A percentile compares a stretch with the other conserved stretches of the same genome.
These are phyloP conservation scores for Lodderomyces pseudojiufengensis DNA, from an alignment of 1,139 yeast genomes.

Conservation along the genomic window DNA sequence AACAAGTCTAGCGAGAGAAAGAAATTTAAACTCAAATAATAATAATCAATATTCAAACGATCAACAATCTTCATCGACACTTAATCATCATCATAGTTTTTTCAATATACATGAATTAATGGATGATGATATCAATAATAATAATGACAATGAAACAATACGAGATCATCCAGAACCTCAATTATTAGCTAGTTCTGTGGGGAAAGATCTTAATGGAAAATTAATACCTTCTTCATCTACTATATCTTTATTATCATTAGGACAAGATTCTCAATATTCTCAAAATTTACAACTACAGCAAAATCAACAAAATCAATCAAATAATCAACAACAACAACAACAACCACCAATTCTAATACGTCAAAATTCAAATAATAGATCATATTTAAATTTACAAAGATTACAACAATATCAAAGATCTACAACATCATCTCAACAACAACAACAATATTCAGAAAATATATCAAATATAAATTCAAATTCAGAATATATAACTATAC, in stretches of 20 bases:
- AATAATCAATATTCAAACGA: conserved; percentile 2
- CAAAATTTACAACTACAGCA: background rate
- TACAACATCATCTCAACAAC: conserved; percentile 22
- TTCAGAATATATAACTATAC: conserved; percentile 20
- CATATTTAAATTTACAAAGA: conserved; percentile 16
- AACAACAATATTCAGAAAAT: background rate
- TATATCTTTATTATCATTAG: conserved; percentile 50
- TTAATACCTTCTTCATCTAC: conserved; percentile 53
- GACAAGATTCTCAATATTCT: conserved; percentile 13
- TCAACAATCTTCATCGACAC: conserved; percentile 2
- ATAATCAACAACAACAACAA: conserved; percentile 10
- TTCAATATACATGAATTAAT: conserved; percentile 8
- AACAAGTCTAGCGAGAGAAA: conserved; percentile 24
- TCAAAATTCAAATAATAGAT: conserved; percentile 6
- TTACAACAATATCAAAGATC: conserved; percentile 37
- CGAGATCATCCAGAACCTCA: conserved; percentile 51
- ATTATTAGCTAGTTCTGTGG: conserved; percentile 52
- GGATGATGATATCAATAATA: conserved; percentile 1
- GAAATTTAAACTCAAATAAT: conserved; percentile 2
- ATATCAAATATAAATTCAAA: background rate
- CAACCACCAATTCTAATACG: conserved; percentile 8
- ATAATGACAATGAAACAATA: conserved; percentile 1
- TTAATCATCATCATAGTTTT: conserved; percentile 4
- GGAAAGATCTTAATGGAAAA: conserved; percentile 46
- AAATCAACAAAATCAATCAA: conserved; percentile 6